Evolutionary conservation across 2,329 filamentous ascomycete genomes (phyloP).

Genomic region (Hypoxylon sp.): DNA sequence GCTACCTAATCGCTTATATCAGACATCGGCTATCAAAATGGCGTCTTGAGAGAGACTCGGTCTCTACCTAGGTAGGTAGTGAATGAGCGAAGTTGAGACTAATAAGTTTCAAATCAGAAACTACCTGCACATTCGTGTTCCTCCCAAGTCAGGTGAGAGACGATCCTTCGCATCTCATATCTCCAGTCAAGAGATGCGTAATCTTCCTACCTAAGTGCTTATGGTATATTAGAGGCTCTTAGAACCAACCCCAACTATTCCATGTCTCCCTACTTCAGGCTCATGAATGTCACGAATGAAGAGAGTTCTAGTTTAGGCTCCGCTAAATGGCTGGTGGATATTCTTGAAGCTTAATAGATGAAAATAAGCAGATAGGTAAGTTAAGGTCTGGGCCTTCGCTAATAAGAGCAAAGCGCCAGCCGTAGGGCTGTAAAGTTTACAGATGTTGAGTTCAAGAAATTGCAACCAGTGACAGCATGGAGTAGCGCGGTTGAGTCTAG

Average conservation of each 20-base stretch:
- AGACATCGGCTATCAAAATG: neutral
- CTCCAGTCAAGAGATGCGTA: neutral
- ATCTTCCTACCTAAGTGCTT: neutral
- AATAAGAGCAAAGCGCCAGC: no score
- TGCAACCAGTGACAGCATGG: no score
- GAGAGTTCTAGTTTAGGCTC: no score
- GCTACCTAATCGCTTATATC: neutral
- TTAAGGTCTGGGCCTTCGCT: no score
- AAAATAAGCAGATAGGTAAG: no score
- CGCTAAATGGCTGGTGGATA: no score
- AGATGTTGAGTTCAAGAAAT: no score
- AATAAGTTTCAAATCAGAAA: neutral
- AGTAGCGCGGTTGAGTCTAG: no score
- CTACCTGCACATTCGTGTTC: neutral
- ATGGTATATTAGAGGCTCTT: neutral
- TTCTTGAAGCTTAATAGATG: no score
- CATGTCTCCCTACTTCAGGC: neutral
- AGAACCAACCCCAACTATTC: neutral
- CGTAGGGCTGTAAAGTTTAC: no score
- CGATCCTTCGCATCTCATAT: neutral
- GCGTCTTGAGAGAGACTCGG: neutral
- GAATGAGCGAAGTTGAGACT: neutral
- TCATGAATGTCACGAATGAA: neutral
- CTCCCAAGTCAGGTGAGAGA: neutral
- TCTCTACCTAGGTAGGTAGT: neutral